phyloP scores from a whole-genome alignment of 2,329 filamentous ascomycete species.

The Colletotrichum orbiculare region DNA sequence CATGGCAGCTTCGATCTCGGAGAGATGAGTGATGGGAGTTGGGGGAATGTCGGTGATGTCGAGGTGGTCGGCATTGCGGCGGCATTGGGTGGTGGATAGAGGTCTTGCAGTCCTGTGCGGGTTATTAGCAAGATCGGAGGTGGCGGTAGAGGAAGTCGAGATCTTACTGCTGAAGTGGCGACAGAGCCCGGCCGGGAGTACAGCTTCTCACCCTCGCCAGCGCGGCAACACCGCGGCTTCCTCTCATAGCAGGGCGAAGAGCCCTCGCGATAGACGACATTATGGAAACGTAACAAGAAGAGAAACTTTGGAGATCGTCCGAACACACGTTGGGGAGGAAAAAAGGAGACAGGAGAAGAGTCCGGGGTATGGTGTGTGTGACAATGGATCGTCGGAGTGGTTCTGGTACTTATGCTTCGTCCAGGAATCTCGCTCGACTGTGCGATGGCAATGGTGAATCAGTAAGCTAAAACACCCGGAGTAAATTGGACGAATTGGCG shows the following conservation, averaged over 20 bases:
- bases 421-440: conserved; percentile 9
- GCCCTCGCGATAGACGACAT: conserved; percentile 64
- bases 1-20: conserved; percentile 91
- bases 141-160: neutral
- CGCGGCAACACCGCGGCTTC: conserved; percentile 49
- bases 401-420: conserved; percentile 30
- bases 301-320: neutral
- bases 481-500: conserved; percentile 25
- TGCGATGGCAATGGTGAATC: conserved; percentile 17
- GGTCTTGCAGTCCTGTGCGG: conserved; percentile 54
- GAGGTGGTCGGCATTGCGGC: conserved; percentile 57
- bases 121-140: neutral
- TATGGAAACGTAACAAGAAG: conserved; percentile 30
- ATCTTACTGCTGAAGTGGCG: conserved; percentile 46
- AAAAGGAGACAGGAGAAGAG: conserved; percentile 13
- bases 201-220: conserved; percentile 41
- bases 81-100: conserved; percentile 70
- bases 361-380: neutral
- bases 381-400: conserved; percentile 23
- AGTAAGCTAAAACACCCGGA: conserved; percentile 19
- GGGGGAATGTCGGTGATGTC: conserved; percentile 84
- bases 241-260: conserved; percentile 62
- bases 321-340: neutral
- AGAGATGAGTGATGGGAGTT: conserved; percentile 92
- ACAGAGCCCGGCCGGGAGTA: conserved; percentile 32